These are phyloP conservation scores for Salix purpurea DNA, from an alignment of 345 rosid species.

Conservation along the genomic window DNA sequence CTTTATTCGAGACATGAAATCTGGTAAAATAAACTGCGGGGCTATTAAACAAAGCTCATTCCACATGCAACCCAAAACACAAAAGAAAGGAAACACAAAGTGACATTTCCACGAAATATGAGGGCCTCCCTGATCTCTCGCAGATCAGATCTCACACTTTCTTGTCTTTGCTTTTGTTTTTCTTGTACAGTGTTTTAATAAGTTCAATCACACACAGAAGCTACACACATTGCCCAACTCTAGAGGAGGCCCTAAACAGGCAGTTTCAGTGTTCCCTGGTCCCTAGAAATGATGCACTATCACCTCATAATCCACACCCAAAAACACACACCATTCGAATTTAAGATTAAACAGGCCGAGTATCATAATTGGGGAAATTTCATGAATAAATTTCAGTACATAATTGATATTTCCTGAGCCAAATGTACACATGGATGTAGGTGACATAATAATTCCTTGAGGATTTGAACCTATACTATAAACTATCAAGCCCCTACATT, in stretches of 20 bases:
- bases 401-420: not conserved
- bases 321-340: not conserved
- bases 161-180: slow-evolving; percentile 23
- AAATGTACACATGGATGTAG: not conserved
- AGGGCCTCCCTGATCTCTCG: not conserved
- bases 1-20: not conserved
- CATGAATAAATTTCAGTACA: not conserved
- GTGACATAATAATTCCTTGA: slow-evolving; percentile 4
- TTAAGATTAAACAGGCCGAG: not conserved
- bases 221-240: not conserved
- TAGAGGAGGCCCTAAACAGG: not conserved
- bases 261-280: not conserved
- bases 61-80: not conserved
- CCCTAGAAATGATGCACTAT: not conserved
- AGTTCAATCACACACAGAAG: not conserved
- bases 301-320: not conserved
- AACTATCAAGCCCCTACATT: slow-evolving; percentile 18
- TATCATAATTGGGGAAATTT: not conserved
- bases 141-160: slow-evolving; percentile 8
- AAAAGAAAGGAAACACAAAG: not conserved
- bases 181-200: not conserved
- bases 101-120: not conserved
- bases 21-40: not conserved
- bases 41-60: not conserved
- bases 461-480: not conserved